Evolutionary conservation across 352 stramenopile genomes (phyloP).

Genomic region (Plasmopara halstedii): DNA sequence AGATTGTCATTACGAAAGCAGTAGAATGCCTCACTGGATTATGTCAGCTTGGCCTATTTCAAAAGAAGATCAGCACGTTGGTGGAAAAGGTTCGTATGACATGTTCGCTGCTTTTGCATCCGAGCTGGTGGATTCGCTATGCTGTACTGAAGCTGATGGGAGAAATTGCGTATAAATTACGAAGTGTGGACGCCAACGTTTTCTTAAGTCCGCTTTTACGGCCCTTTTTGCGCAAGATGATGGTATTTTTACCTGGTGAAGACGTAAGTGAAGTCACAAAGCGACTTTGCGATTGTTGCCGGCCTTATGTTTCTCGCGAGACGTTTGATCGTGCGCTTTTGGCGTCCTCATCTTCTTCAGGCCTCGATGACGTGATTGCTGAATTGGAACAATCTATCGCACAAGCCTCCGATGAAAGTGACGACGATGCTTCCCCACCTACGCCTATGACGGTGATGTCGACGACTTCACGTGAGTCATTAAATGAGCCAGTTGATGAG

Average conservation of each 20-base stretch:
- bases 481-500: slow-evolving; percentile 19
- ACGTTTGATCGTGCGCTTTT: slow-evolving; percentile 79
- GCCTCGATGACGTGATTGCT: slow-evolving; percentile 38
- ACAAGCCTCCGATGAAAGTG: slow-evolving; percentile 22
- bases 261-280: slow-evolving; percentile 40
- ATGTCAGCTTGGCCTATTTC: slow-evolving; percentile 89
- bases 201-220: slow-evolving; percentile 87
- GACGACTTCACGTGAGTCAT: slow-evolving; percentile 20
- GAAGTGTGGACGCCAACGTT: slow-evolving; percentile 86
- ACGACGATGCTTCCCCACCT: slow-evolving; percentile 17
- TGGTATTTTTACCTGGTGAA: slow-evolving; percentile 70
- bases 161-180: slow-evolving; percentile 79
- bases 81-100: slow-evolving; percentile 83
- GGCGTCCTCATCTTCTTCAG: slow-evolving; percentile 44
- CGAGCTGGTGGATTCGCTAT: slow-evolving; percentile 85
- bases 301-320: slow-evolving; percentile 68
- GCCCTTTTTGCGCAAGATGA: slow-evolving; percentile 84
- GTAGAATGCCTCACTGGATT: slow-evolving; percentile 88
- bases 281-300: slow-evolving; percentile 54
- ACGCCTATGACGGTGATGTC: slow-evolving; percentile 13
- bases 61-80: slow-evolving; percentile 69
- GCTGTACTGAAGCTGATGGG: slow-evolving; percentile 82
- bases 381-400: slow-evolving; percentile 44
- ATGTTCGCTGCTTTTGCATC: slow-evolving; percentile 78
- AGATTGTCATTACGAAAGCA: slow-evolving; percentile 92